These are phyloP conservation scores for Bondarzewia mesenterica DNA, from an alignment of 1,284 basidiomycete species.

Conservation along the genomic window DNA sequence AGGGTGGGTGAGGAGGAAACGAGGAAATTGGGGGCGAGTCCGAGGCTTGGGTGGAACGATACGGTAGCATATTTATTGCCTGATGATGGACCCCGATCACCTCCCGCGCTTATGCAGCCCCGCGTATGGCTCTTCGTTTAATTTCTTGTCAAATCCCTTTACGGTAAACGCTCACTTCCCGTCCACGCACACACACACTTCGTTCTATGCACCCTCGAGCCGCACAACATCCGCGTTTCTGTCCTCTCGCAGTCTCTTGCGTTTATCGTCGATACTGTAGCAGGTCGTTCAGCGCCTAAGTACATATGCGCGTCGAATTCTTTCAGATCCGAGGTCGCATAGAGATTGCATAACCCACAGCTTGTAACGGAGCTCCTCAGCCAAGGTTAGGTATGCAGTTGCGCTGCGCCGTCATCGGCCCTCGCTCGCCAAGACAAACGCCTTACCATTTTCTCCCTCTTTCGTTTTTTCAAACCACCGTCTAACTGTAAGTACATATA, in stretches of 20 bases:
- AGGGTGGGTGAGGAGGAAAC: neutral
- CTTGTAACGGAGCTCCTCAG: neutral
- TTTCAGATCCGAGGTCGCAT: neutral
- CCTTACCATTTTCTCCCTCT: neutral
- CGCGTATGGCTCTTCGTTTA: too few species aligned
- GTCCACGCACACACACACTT: too few species aligned
- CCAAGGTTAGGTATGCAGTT: neutral
- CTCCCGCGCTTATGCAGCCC: neutral
- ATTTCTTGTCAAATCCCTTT: too few species aligned
- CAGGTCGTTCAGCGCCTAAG: neutral
- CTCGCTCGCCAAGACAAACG: neutral
- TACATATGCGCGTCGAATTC: neutral
- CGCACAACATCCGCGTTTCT: too few species aligned
- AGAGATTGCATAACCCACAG: neutral
- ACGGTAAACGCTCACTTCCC: too few species aligned
- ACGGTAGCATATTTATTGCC: conserved; percentile 9
- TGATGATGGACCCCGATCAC: conserved; percentile 2
- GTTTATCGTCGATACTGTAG: too few species aligned
- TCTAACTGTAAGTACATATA: too few species aligned
- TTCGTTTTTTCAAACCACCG: neutral
- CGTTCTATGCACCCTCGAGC: too few species aligned
- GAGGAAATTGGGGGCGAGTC: neutral
- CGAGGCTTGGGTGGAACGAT: conserved; percentile 9
- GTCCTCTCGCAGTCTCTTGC: too few species aligned
- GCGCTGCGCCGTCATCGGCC: neutral